Base-by-base conservation (phyloP, 805 yeast genomes). In the Yarrowia porcina region DNA sequence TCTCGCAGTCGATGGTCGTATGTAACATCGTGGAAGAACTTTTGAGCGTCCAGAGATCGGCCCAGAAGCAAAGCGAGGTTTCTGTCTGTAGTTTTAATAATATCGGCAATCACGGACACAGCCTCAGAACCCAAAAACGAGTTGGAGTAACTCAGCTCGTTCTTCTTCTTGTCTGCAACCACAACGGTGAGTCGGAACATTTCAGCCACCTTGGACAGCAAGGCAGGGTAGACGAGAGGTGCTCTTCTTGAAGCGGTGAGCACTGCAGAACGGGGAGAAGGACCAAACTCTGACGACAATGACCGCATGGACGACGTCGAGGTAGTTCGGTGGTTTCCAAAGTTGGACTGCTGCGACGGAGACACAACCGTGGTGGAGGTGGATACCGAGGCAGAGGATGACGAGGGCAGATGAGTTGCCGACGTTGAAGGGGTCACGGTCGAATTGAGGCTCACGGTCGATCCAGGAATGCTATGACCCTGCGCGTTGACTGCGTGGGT, bases 121-220 rank as follows among this genome's bases (percentile, higher is more conserved):
- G 98, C 97, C 74, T 90, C 94, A 21, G 89, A 80, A 33, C 99
- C 99, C 0, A 97, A 88, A 71, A 94, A 94, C 0, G 97, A 87
- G 71, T 92, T 96, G 71, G 96, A 88, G 74, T 91, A 93, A 66
- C 90, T 88, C 68, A 92, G 80, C 17, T 97, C 97, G 75, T 92
- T 93, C 71, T 93, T 94, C 71, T 87, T 88, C 66, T 89, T 84
- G 65, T 90, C 90, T 2, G 91, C 88, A 13, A 89, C 72, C 21
- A 83, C 83, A 30, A 91, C 81, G 21, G 84, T 77, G 65, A 87
- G 89, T 66, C 85, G 83, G 74, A 93, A 90, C 23, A 84, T 81
- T 21, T 80, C 82, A 0, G 97, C 96, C 17, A 94, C 98, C 56
- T 84, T 80, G 4, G 97, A 90, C 18, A 94, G 76, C 70, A 90